Evolutionary conservation across 108 stramenopile genomes (phyloP), one percentile per base, ranked within the genome.

Genomic region (Nannochloropsis oceanica): DNA sequence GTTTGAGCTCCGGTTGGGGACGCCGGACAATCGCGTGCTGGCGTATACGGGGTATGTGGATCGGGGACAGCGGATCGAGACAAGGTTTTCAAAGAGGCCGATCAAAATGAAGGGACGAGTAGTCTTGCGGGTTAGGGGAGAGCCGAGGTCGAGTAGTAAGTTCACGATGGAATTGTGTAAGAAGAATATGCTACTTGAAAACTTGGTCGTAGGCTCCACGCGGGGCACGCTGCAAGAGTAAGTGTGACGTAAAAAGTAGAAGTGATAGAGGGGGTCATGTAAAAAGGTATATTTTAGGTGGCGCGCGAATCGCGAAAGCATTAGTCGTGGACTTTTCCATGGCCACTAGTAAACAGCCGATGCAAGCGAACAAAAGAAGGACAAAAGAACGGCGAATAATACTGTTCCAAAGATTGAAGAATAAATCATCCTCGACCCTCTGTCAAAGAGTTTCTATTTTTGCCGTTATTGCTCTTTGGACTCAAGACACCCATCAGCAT

Each of bases 11-110:
- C 80, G 80, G 80, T 8, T 26, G 13, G 26, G 80, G 26, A 81
- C 80, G 80, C 80, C 25, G 25, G 80, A 81, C 80, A 27, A 81
- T 25, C 59, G 59, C 18, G 44, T 79, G 25, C 46, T 87, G 80
- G 44, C 24, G 46, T 87, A 84, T 84, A 87, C 87, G 80, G 87
- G 87, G 46, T 87, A 87, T 50, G 84, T 87, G 81, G 87, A 87
- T 84, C 80, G 87, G 27, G 87, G 87, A 25, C 82, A 82, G 44
- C 83, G 87, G 80, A 84, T 87, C 27, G 87, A 87, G 81, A 59
- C 87, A 24, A 26, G 84, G 8, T 87, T 87, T 84, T 84, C 84
- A 34, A 80, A 81, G 84, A 83, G 87, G 42, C 83, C 83, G 79
- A 26, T 87, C 44, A 84, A 84, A 34, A 84, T 87, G 87, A 27